phyloP scores from a whole-genome alignment of 192 early-diverging fungal genomes.

The Dimargaris verticillata region DNA sequence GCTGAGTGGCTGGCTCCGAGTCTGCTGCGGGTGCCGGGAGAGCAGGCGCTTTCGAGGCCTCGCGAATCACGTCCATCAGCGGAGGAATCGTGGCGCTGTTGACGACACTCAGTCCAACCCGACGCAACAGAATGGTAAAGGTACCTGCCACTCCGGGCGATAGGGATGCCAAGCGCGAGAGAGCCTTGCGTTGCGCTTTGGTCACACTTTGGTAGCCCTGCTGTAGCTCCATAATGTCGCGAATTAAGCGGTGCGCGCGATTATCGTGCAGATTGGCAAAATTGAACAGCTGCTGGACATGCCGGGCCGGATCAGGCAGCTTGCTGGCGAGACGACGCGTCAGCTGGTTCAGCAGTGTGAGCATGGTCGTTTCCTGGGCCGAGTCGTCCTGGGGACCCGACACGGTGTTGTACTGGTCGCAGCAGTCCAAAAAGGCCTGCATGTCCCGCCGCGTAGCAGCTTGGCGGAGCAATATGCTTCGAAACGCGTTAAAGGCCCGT shows the following conservation, averaged over 20 bases:
- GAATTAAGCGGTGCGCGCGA: conserved; percentile 44
- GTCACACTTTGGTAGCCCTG: conserved; percentile 53
- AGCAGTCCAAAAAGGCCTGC: conserved; percentile 36
- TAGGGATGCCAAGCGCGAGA: conserved; percentile 46
- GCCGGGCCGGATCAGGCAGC: conserved; percentile 47
- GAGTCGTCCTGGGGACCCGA: conserved; percentile 21
- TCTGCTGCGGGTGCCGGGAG: background rate
- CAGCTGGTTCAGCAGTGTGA: conserved; percentile 32
- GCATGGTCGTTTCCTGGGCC: conserved; percentile 21
- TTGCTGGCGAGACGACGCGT: conserved; percentile 34
- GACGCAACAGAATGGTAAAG: conserved; percentile 53
- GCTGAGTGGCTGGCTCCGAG: background rate
- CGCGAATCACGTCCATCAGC: conserved; percentile 33
- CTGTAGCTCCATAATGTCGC: conserved; percentile 50
- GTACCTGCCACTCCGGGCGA: conserved; percentile 44
- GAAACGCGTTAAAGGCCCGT: conserved; percentile 55
- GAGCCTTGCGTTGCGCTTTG: conserved; percentile 52
- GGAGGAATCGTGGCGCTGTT: conserved; percentile 46
- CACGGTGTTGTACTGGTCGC: conserved; percentile 43
- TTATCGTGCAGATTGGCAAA: conserved; percentile 52
- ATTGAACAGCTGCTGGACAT: conserved; percentile 42
- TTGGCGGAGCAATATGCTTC: conserved; percentile 57
- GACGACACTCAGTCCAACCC: conserved; percentile 55
- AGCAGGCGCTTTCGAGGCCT: background rate
- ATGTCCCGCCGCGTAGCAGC: conserved; percentile 43